Base-by-base conservation (phyloP, 331 rosid species). In the Pyrus hybrid region DNA sequence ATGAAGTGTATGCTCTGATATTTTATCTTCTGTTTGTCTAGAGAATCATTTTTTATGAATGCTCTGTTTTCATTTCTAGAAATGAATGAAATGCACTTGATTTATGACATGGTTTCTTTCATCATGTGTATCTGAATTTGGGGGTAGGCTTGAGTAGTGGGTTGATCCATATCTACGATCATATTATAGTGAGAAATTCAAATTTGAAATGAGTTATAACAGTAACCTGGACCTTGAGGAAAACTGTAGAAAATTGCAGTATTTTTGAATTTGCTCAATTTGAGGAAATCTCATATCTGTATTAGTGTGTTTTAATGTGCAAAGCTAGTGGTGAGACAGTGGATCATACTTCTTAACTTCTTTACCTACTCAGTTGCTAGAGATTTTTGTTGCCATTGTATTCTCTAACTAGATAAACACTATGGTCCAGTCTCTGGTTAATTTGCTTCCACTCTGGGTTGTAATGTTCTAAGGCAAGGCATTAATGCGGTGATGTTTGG, bases 1-100 rank as follows among this genome's bases (percentile, higher is more conserved):
- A 86, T 7, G 97, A 94, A 94, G 98, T 94, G 98, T 91, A 93
- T 64, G 95, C 47, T 73, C 29, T 65, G 69, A 56, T 72, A 22
- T 51, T 32, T 76, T 70, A 61, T 43, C 54, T 62, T 35, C 71
- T 62, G 64, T 45, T 16, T 62, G 68, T 63, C 54, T 56, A 17
- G 62, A 18, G 56, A 64, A 60, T 66, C 41, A 14, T 26, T 32
- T 72, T 29, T 63, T 16, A 47, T 49, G 58, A 10, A 47, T 32
- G 29, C 23, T 26, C 23, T 28, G 47, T 51, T 53, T 29, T 54
- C 17, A 54, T 18, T 26, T 1, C 20, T 51, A 20, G 37, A 12
- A 30, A 6, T 54, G 29, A 53, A 3, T 67, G 13, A 21, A 37
- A 8, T 13, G 26, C 14, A 23, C 8, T 9, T 47, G 8, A 68